Conservation (phyloP, 177 flowering plant genomes). For the Telopea speciosissima region DNA sequence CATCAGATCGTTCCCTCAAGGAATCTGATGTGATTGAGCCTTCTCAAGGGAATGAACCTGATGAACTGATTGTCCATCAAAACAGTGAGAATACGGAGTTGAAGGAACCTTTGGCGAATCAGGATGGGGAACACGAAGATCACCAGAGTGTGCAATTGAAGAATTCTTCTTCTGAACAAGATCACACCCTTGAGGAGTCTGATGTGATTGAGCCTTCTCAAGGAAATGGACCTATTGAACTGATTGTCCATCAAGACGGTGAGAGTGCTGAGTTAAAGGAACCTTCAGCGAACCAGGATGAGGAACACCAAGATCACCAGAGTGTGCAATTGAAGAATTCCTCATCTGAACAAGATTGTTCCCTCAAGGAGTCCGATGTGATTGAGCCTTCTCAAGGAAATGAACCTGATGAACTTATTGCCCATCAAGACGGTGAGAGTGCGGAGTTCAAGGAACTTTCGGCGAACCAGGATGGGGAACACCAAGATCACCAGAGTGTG, state of each 20-base stretch:
- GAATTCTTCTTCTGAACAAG: too few relatives aligned
- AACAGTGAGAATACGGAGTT: too few relatives aligned
- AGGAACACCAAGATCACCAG: constrained; percentile 4
- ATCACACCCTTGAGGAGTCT: neutral
- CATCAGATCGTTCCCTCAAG: constrained; percentile 11
- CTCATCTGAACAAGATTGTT: constrained; percentile 16
- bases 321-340: neutral
- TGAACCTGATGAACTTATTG: neutral
- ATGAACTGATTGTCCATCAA: constrained; percentile 9
- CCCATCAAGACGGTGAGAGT: constrained; percentile 12
- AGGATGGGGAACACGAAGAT: neutral
- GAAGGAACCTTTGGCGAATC: too few relatives aligned
- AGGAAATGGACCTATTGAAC: neutral
- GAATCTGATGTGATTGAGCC: constrained; percentile 6
- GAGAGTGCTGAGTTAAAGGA: too few relatives aligned
- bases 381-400: neutral
- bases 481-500: constrained; percentile 3
- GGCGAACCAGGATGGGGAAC: constrained; percentile 1
- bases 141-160: neutral
- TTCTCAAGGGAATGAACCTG: constrained; percentile 17
- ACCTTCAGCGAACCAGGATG: neutral
- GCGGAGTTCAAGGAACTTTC: constrained; percentile 13
- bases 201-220: neutral
- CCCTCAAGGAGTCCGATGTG: neutral
- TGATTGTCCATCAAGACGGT: neutral